Percentiles rank a stretch among this genome's conserved stretches.
Evolutionary conservation across 139 green algal genomes (phyloP).

Genomic region (Chlamydomonas incerta): DNA sequence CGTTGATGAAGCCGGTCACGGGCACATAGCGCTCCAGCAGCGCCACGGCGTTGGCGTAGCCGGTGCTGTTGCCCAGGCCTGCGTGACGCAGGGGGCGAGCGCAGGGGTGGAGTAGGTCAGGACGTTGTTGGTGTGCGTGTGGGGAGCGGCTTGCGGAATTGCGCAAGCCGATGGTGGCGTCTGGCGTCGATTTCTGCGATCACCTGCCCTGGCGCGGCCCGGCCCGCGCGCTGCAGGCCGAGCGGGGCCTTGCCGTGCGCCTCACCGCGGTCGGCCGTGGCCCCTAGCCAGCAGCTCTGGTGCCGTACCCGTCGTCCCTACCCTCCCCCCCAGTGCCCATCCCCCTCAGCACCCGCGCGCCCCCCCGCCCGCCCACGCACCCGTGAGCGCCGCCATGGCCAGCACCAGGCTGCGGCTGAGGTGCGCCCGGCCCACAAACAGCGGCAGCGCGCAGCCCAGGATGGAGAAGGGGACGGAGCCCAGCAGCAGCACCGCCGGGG

Average conservation of each 20-base stretch:
- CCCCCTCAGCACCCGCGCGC: not conserved
- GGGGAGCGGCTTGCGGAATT: too few relatives aligned
- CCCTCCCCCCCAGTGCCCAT: not conserved
- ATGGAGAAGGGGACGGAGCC: conserved; percentile 46
- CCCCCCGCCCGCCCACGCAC: not conserved
- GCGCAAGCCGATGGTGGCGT: too few relatives aligned
- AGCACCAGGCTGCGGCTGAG: conserved; percentile 24
- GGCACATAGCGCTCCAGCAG: conserved; percentile 61
- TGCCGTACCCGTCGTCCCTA: not conserved
- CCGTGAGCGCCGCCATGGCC: conserved; percentile 40
- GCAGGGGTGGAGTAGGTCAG: too few relatives aligned
- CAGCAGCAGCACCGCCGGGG: conserved; percentile 48
- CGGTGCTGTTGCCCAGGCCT: conserved; percentile 56
- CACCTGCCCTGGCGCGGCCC: too few relatives aligned
- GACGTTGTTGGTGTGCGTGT: too few relatives aligned
- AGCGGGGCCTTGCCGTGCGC: too few relatives aligned
- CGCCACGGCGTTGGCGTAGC: conserved; percentile 60
- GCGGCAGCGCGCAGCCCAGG: conserved; percentile 40
- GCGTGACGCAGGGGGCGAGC: not conserved
- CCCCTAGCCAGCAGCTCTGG: not conserved
- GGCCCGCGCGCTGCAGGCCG: too few relatives aligned
- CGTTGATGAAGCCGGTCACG: conserved; percentile 62
- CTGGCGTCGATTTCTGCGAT: too few relatives aligned
- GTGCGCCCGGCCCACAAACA: not conserved
- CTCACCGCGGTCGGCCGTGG: too few relatives aligned